Base-by-base conservation (phyloP, 1,284 basidiomycete species). In the Tremellales sp. region DNA sequence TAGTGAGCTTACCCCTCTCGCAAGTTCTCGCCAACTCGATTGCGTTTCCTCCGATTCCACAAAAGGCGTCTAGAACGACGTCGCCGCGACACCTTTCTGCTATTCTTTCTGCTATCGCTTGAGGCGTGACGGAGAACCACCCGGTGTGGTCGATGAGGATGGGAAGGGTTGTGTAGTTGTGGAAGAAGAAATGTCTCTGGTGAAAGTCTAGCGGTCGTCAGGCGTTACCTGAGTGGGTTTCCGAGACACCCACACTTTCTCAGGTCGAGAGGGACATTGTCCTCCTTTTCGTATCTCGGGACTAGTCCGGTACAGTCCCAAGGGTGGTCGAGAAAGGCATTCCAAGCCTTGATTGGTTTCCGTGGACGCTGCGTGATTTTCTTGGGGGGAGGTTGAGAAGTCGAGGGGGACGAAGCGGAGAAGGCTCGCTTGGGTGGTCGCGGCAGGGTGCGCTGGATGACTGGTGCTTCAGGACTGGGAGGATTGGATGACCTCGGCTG, bases 111-210 rank as follows among this genome's bases (percentile, higher is more conserved):
- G 94, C 95, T 14, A 99, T 84, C 28, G 79, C 78, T 63, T 98
- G 93, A 0, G 95, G 94, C 0, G 95, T 99, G 45, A 98, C 84
- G 50, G 88, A 92, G 72, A 86, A 99, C 95, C 95, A 98, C 3
- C 92, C 93, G 70, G 92, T 87, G 19, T 63, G 53, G 56, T 78
- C 76, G 46, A 78, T 63, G 1, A 75, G 63, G 40, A 76, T 64
- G 1, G 74, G 74, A 0, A 72, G 56, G n/a, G 81, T 71, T 41
- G 85, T 81, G 63, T 92, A 95, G 14, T 81, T 72, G 1, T 85
- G 86, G 69, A 95, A 90, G 53, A 83, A 83, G 2, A 87, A 80
- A 44, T 82, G 78, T 25, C 92, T 78, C 66, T 97, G 92, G 13
- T 78, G 79, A 64, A 87, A 95, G 68, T 95, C 91, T 95, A 66